These are phyloP conservation scores for Coriaria nepalensis DNA, from an alignment of 306 rosid genomes.

Conservation along the genomic window DNA sequence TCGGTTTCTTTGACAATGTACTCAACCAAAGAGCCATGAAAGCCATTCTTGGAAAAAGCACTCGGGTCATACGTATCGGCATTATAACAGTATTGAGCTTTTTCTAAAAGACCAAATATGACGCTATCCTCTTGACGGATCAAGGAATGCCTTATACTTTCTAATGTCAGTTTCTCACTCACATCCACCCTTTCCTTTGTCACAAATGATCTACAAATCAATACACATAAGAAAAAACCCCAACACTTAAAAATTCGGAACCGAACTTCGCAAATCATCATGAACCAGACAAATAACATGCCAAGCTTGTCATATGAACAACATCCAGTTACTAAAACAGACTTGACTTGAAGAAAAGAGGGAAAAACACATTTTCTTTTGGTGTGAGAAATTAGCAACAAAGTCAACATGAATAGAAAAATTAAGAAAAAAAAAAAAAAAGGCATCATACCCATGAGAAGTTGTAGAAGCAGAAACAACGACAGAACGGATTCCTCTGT, in stretches of 20 bases:
- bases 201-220: neutral
- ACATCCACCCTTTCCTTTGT: slow-evolving; percentile 37
- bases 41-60: slow-evolving; percentile 38
- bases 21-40: slow-evolving; percentile 48
- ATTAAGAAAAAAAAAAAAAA: neutral
- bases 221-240: slow-evolving; percentile 3
- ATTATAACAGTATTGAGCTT: slow-evolving; percentile 44
- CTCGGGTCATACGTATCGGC: slow-evolving; percentile 34
- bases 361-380: too few species aligned
- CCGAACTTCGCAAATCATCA: neutral
- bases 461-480: slow-evolving; percentile 10
- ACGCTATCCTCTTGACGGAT: slow-evolving; percentile 58
- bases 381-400: neutral
- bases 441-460: slow-evolving; percentile 4
- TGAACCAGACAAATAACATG: too few species aligned
- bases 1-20: slow-evolving; percentile 52
- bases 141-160: slow-evolving; percentile 34
- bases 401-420: neutral
- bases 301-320: too few species aligned
- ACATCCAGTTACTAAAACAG: too few species aligned
- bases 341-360: too few species aligned
- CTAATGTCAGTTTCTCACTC: slow-evolving; percentile 42
- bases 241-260: neutral
- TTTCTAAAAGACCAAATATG: slow-evolving; percentile 48
- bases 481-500: slow-evolving; percentile 2